Evolutionary conservation across 2,329 filamentous ascomycete genomes (phyloP).

Genomic region (Trichoderma cornu-damae): DNA sequence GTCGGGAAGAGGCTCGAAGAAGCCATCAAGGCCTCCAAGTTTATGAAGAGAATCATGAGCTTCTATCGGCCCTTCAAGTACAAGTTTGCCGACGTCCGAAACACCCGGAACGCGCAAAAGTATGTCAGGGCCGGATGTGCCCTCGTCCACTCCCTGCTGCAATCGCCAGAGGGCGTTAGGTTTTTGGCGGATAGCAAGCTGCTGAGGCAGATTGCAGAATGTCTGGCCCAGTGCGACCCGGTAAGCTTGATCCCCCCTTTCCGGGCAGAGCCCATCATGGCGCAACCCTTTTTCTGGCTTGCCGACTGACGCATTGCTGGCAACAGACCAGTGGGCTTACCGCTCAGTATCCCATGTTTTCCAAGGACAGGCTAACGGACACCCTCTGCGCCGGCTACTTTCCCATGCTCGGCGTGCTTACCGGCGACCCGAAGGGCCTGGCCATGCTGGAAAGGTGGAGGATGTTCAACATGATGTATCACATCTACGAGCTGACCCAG

Average conservation of each 20-base stretch:
- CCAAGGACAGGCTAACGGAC: slow-evolving; percentile 73
- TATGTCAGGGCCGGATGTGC: slow-evolving; percentile 89
- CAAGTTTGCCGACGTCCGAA: slow-evolving; percentile 84
- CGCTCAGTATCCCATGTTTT: slow-evolving; percentile 84
- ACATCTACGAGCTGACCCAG: slow-evolving; percentile 87
- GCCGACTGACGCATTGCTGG: neutral
- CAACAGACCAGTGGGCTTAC: slow-evolving; percentile 63
- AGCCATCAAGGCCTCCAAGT: slow-evolving; percentile 90
- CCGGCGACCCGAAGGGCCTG: slow-evolving; percentile 73
- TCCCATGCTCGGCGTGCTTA: slow-evolving; percentile 82
- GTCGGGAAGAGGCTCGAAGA: slow-evolving; percentile 91
- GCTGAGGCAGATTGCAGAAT: slow-evolving; percentile 89
- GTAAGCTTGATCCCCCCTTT: no score
- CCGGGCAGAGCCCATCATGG: no score
- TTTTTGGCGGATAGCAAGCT: slow-evolving; percentile 91
- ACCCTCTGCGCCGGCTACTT: slow-evolving; percentile 93
- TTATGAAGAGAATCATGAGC: slow-evolving; percentile 87
- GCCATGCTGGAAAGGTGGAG: slow-evolving; percentile 92
- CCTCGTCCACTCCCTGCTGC: slow-evolving; percentile 77
- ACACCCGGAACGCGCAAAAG: slow-evolving; percentile 87
- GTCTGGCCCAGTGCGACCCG: slow-evolving; percentile 88
- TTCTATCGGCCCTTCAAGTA: slow-evolving; percentile 98
- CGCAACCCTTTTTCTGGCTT: neutral
- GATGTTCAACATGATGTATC: slow-evolving; percentile 99
- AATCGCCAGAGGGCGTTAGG: slow-evolving; percentile 76